Base-by-base conservation (phyloP, 2,329 filamentous ascomycete genomes). In the Verruconis gallopava region DNA sequence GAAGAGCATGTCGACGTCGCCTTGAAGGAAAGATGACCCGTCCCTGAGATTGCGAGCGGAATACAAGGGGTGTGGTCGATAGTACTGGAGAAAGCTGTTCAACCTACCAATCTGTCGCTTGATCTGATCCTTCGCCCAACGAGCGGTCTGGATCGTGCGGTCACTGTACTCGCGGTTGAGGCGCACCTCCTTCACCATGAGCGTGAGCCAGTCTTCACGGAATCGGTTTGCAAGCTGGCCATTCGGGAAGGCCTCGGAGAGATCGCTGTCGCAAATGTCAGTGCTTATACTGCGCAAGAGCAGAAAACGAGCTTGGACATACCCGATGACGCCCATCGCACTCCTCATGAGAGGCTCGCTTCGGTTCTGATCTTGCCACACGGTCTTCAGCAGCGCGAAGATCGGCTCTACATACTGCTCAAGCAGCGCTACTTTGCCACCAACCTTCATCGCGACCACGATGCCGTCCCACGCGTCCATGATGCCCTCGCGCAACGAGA, bases 401-500 rank as follows among this genome's bases (percentile, higher is more conserved):
- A 98, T 89, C 5, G 80, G 76, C 51, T 82, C 73, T 15, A 96
- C 76, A 52, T 84, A 93, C 46, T 77, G 82, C 53, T 80, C 74
- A 21, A 95, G 72, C 32, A 76, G 66, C 59, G 75, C 67, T 45
- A 80, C 61, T 69, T 89, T 89, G 55, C 68, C 69, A 55, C 80
- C 84, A 40, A 72, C 66, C 69, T 91, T 93, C 81, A 96, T 86
- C 41, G 91, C 86, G 60, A 89, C 79, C 57, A 98, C 86, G 50
- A 94, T 91, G 51, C 91, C 91, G 54, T 88, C 86, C 88, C 93
- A 98, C 22, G 91, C 91, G 70, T 98, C 91, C 81, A 96, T 94
- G 51, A 98, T 96, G 52, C 89, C 91, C 59, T 98, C 93, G 42
- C 91, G 81, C 38, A 98, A 73, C 15, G 88, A 94, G 49, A 93